phyloP scores from a whole-genome alignment of 1,284 basidiomycete genomes.

The Ganoderma leucocontextum region DNA sequence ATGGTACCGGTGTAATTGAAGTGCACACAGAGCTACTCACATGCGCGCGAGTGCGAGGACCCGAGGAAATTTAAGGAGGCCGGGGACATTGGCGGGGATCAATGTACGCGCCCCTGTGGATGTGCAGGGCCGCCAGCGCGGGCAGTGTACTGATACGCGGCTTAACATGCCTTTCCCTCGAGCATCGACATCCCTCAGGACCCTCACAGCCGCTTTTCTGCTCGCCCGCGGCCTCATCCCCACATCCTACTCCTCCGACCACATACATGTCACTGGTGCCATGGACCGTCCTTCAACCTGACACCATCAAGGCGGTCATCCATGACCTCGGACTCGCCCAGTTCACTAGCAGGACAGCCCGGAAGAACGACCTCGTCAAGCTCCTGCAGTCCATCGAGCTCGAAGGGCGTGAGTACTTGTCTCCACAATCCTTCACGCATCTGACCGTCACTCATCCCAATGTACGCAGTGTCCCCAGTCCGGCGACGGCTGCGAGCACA shows the following conservation, averaged over 20 bases:
- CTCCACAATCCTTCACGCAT: neutral
- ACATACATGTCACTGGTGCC: conserved; percentile 32
- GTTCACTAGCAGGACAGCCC: conserved; percentile 8
- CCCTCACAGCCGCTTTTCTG: neutral
- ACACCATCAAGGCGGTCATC: conserved; percentile 39
- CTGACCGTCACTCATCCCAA: neutral
- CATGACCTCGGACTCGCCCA: conserved; percentile 37
- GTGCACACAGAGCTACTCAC: neutral
- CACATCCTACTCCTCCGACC: neutral
- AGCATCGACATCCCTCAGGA: neutral
- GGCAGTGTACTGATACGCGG: neutral
- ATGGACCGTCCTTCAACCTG: conserved; percentile 37
- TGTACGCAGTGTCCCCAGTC: conserved; percentile 24
- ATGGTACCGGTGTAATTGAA: neutral
- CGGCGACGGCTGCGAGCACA: conserved; percentile 12
- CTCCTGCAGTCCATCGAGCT: conserved; percentile 28
- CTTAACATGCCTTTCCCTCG: neutral
- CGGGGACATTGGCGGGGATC: neutral
- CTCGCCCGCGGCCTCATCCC: neutral
- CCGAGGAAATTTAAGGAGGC: too few relatives aligned
- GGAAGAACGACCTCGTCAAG: conserved; percentile 22
- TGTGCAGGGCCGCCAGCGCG: neutral
- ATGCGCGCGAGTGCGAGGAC: too few relatives aligned
- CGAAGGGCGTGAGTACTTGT: conserved; percentile 30
- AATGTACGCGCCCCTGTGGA: neutral